These are phyloP conservation scores for Colletotrichum godetiae DNA, from an alignment of 2,329 filamentous ascomycete species.

Conservation along the genomic window DNA sequence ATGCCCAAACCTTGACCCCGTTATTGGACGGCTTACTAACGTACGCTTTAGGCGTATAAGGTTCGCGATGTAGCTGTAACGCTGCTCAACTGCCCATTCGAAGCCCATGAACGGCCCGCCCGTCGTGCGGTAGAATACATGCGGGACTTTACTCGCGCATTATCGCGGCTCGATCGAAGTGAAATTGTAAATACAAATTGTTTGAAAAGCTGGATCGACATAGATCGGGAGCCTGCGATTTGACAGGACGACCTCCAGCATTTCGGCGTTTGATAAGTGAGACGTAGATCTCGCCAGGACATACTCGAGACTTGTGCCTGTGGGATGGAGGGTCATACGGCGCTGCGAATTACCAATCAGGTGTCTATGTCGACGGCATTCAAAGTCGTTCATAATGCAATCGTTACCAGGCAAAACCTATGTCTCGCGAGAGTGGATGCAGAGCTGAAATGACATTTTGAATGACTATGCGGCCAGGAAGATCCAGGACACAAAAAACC, in stretches of 20 bases:
- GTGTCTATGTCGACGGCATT: too few relatives aligned
- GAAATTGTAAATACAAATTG: slow-evolving; percentile 46
- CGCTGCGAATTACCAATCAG: too few relatives aligned
- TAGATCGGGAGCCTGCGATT: slow-evolving; percentile 25
- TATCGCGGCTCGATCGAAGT: slow-evolving; percentile 45
- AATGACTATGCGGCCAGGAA: too few relatives aligned
- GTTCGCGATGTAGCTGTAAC: slow-evolving; percentile 49
- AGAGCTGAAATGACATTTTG: too few relatives aligned
- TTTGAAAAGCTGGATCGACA: slow-evolving; percentile 45
- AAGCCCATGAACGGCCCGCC: slow-evolving; percentile 39
- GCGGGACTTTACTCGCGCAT: slow-evolving; percentile 42
- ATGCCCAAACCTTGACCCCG: neutral
- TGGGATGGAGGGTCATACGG: too few relatives aligned
- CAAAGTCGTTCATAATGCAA: too few relatives aligned
- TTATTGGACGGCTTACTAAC: neutral
- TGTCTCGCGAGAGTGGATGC: too few relatives aligned
- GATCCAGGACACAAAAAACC: too few relatives aligned
- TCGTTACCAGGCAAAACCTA: too few relatives aligned
- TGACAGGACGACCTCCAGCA: neutral
- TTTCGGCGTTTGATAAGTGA: too few relatives aligned
- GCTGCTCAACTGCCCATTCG: slow-evolving; percentile 47
- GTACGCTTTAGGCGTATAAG: slow-evolving; percentile 42
- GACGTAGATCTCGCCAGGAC: too few relatives aligned
- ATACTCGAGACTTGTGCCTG: too few relatives aligned
- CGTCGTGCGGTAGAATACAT: slow-evolving; percentile 43